phyloP scores from a whole-genome alignment of 495 filamentous ascomycete genomes.

The Hyaloscypha variabilis region DNA sequence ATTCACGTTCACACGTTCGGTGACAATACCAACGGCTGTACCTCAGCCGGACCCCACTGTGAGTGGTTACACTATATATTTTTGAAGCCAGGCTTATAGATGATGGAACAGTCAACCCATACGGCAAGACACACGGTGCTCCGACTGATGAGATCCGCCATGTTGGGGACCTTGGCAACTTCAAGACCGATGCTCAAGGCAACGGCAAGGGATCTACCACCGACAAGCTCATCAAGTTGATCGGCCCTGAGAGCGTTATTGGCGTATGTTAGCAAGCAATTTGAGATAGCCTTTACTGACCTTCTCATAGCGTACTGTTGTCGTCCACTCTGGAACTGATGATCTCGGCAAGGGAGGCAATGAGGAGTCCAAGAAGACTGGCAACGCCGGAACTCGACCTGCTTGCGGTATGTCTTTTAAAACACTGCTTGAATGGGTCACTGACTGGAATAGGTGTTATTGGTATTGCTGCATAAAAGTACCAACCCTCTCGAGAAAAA shows the following conservation, averaged over 20 bases:
- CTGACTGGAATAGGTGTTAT: conserved; percentile 68
- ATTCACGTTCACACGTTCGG: conserved; percentile 99
- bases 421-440: neutral
- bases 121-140: conserved; percentile 87
- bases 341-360: conserved; percentile 89
- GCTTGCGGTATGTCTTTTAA: conserved; percentile 74
- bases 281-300: conserved; percentile 22
- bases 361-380: conserved; percentile 96
- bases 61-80: conserved; percentile 40
- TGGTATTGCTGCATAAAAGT: conserved; percentile 68
- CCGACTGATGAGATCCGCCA: conserved; percentile 82
- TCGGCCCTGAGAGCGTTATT: conserved; percentile 92
- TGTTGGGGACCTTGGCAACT: conserved; percentile 96
- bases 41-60: conserved; percentile 96
- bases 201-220: conserved; percentile 74
- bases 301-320: conserved; percentile 76
- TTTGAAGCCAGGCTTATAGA: conserved; percentile 15
- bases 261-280: conserved; percentile 64
- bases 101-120: conserved; percentile 87
- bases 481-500: neutral
- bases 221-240: conserved; percentile 88
- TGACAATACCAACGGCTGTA: conserved; percentile 99
- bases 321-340: conserved; percentile 92
- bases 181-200: conserved; percentile 90
- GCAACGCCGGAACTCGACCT: conserved; percentile 89